Conservation (phyloP, 2,329 filamentous ascomycete genomes). For the Penicillium aurantiogriseum region DNA sequence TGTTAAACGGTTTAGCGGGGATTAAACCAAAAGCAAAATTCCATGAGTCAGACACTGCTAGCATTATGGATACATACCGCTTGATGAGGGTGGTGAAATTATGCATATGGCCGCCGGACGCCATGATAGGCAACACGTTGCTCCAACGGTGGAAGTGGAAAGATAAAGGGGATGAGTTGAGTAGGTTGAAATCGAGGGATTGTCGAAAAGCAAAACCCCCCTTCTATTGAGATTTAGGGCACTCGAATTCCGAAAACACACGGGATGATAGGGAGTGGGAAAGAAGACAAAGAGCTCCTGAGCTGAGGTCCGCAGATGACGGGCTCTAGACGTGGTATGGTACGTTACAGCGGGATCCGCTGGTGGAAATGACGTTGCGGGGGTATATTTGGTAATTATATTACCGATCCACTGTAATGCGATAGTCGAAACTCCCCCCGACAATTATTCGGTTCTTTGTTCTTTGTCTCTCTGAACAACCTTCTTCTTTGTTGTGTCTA, state of each 20-base stretch:
- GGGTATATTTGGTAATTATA: constrained; percentile 19
- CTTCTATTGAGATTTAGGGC: neutral
- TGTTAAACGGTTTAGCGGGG: neutral
- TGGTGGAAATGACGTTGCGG: constrained; percentile 8
- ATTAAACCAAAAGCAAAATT: neutral
- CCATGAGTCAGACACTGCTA: neutral
- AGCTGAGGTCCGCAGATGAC: constrained; percentile 20
- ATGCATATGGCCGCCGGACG: constrained; percentile 77
- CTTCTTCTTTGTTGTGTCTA: neutral
- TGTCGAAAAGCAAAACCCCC: neutral
- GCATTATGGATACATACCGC: constrained; percentile 61
- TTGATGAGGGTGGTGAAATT: constrained; percentile 97
- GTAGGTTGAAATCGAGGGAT: neutral
- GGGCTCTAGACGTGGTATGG: constrained; percentile 14
- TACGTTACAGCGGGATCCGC: constrained; percentile 4
- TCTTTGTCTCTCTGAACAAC: neutral
- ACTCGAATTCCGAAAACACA: constrained; percentile 2
- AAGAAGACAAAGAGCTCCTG: constrained; percentile 19
- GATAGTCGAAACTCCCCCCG: constrained; percentile 5
- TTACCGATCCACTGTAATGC: constrained; percentile 15
- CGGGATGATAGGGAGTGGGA: constrained; percentile 6
- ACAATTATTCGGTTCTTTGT: neutral
- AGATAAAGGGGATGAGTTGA: neutral
- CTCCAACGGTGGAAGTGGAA: constrained; percentile 9
- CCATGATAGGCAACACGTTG: constrained; percentile 53